These are phyloP conservation scores for Beauveria australis DNA, from an alignment of 2,329 filamentous ascomycete genomes.

Conservation along the genomic window DNA sequence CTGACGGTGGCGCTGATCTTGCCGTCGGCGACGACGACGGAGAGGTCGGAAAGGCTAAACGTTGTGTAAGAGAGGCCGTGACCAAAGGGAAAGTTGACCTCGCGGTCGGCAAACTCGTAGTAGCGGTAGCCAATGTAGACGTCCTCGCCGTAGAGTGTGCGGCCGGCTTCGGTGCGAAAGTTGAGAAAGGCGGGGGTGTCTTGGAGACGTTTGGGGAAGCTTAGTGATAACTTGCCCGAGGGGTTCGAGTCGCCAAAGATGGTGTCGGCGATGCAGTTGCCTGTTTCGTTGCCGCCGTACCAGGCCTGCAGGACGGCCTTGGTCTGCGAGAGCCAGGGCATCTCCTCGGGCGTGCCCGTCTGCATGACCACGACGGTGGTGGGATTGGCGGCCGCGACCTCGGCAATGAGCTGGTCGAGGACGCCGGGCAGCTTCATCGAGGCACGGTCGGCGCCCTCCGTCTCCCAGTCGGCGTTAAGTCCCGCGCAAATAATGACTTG, in stretches of 20 bases:
- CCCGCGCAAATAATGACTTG: conserved; percentile 73
- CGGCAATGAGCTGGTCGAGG: conserved; percentile 60
- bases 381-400: conserved; percentile 57
- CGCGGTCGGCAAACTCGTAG: conserved; percentile 62
- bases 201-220: conserved; percentile 58
- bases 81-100: conserved; percentile 68
- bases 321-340: conserved; percentile 57
- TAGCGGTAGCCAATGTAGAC: conserved; percentile 75
- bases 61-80: conserved; percentile 72
- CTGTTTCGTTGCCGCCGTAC: conserved; percentile 83
- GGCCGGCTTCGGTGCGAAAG: conserved; percentile 60
- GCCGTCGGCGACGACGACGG: conserved; percentile 36
- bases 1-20: conserved; percentile 41
- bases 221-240: conserved; percentile 65
- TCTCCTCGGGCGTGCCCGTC: conserved; percentile 64
- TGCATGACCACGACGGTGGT: conserved; percentile 68
- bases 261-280: conserved; percentile 71
- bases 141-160: conserved; percentile 70
- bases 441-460: conserved; percentile 68
- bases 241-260: conserved; percentile 69
- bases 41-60: conserved; percentile 49
- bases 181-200: conserved; percentile 73
- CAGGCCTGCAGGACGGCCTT: conserved; percentile 64
- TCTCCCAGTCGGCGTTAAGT: conserved; percentile 75
- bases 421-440: conserved; percentile 69